Evolutionary conservation across 1,284 basidiomycete genomes (phyloP), one percentile per base, ranked within the genome.

Genomic region (Papiliotrema laurentii): DNA sequence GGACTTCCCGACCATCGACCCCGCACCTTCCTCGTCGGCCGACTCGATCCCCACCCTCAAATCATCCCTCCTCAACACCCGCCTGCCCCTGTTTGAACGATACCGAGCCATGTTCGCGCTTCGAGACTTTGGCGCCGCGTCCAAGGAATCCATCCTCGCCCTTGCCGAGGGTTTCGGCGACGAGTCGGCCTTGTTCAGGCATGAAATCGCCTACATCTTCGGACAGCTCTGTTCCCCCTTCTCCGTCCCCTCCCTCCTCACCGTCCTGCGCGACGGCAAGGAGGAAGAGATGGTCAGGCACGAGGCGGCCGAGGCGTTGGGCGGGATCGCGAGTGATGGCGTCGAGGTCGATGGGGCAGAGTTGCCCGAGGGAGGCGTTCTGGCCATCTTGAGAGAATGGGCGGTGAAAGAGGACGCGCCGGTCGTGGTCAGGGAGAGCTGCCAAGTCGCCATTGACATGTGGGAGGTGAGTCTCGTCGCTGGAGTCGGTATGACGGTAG

Each of bases 81-180:
- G 74, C 4, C 75, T 86, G 1, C 80, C 89, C 0, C 81, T 99
- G 0, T 99, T 98, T 64, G 84, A 92, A 60, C 83, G 96, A 31
- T 99, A 99, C 71, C 83, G 96, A 14, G 94, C 96, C 36, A 98
- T 99, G 96, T 98, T 99, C 69, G 87, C 89, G 0, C 80, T 99
- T 40, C 83, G 96, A 25, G 93, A 97, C 72, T 86, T 90, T 43
- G 89, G 89, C 25, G 85, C 85, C 0, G 50, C 56, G 13, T 61
- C 60, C 13, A 66, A 71, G 47, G 74, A 74, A 18, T 93, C 94
- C 0, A 87, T 99, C 11, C 82, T 90, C 55, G 92, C 93, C 2
- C 84, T 99, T 16, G 90, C 92, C 0, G 82, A 83, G 33, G 94
- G 93, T 0, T 93, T 99, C 70, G 71, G 77, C 18, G 90, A 97